Evolutionary conservation across 164 flowering plant genomes (phyloP).

Genomic region (Aristolochia californica): DNA sequence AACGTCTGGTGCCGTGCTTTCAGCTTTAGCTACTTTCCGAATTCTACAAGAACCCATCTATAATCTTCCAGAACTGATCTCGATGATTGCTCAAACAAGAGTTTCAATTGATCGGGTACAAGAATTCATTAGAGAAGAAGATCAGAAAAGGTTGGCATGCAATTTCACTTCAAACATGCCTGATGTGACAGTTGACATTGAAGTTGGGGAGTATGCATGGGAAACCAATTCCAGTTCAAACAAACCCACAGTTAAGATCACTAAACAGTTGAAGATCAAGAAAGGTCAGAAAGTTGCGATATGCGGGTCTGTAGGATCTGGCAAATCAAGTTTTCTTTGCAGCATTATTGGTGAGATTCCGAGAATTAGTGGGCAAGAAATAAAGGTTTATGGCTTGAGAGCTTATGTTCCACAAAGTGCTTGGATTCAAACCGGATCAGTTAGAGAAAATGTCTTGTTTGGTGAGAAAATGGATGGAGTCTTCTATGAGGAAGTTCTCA

Average conservation of each 20-base stretch:
- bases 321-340: constrained; percentile 66
- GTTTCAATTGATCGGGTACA: constrained; percentile 63
- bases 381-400: constrained; percentile 50
- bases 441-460: constrained; percentile 72
- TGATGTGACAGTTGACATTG: constrained; percentile 39
- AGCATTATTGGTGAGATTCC: constrained; percentile 78
- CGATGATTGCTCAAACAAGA: constrained; percentile 70
- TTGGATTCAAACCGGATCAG: constrained; percentile 80
- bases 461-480: constrained; percentile 47
- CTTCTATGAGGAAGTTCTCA: constrained; percentile 46
- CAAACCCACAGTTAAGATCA: constrained; percentile 40
- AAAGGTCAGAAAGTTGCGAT: constrained; percentile 63
- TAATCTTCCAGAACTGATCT: constrained; percentile 77
- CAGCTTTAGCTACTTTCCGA: constrained; percentile 74
- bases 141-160: constrained; percentile 20
- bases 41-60: constrained; percentile 85
- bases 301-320: constrained; percentile 83
- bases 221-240: constrained; percentile 19
- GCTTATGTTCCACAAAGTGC: constrained; percentile 81
- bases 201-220: constrained; percentile 58
- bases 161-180: constrained; percentile 11
- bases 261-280: constrained; percentile 29
- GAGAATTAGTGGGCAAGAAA: constrained; percentile 35
- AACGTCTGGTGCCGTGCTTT: constrained; percentile 57
- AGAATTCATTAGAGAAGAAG: constrained; percentile 35